Evolutionary conservation across 306 rosid genomes (phyloP), one percentile per base, ranked within the genome.

Genomic region (Cucurbita pepo): DNA sequence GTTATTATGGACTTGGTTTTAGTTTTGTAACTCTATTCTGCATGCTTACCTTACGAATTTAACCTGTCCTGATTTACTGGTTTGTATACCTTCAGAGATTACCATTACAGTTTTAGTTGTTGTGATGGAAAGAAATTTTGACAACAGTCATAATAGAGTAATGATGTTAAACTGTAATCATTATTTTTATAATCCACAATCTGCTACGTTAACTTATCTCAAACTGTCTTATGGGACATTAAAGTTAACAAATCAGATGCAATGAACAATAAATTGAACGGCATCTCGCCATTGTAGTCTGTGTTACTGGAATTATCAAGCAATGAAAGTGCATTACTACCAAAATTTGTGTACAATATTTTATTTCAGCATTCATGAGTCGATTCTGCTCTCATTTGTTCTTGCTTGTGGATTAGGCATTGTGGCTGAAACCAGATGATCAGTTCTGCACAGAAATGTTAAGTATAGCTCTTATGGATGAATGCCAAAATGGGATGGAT

Each of bases 371-470:
- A 8, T 61, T 40, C 40, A 38, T 73, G 58, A 54, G 59, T 67
- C 73, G 59, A 69, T 76, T 81, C 48, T 43, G 79, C 64, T 65
- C 15, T 38, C 58, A 61, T 65, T 41, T 62, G 58, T 80, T 78
- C 45, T 72, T 81, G 52, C 55, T 52, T 62, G 15, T 51, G 73
- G 81, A 75, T 76, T 76, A 94, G 99, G 99, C 99, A 25, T 69
- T 91, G 64, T 89, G 99, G 97, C 82, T 89, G 64, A 79, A 85
- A 75, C 86, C 99, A 6, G 97, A 89, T 30, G 97, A 94, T 77
- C 99, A 86, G 52, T 91, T 94, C 73, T 91, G 95, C 84, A 91
- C 97, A 4, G 97, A 94, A 81, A 91, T 94, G 99, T 66, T 91
- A 65, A 91, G 85, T 57, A 52, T 83, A 84, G 99, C 96, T 67